Evolutionary conservation across 345 rosid species (phyloP).

Genomic region (Combretum micranthum): DNA sequence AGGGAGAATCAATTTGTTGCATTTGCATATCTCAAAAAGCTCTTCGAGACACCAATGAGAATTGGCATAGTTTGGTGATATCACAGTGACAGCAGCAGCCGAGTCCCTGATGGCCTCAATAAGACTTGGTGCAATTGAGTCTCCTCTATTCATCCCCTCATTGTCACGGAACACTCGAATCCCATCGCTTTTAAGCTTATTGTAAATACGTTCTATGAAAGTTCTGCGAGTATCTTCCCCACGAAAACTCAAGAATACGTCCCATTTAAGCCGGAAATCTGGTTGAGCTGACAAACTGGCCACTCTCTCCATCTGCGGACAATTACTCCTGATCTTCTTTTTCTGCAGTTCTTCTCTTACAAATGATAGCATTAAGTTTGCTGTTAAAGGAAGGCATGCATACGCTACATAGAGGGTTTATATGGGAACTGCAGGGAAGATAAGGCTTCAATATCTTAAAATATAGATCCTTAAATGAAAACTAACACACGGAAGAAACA

Average conservation of each 20-base stretch:
- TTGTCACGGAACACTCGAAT: conserved; percentile 17
- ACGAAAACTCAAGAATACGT: conserved; percentile 30
- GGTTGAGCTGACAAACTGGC: not conserved
- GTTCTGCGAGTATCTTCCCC: conserved; percentile 20
- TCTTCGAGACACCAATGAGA: conserved; percentile 28
- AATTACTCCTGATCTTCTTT: too few relatives aligned
- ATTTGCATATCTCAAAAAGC: too few relatives aligned
- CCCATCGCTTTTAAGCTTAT: conserved; percentile 3
- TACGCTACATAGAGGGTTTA: too few relatives aligned
- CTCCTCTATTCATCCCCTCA: conserved; percentile 13
- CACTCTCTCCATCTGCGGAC: not conserved
- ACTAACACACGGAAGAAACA: too few relatives aligned
- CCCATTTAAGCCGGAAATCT: conserved; percentile 16
- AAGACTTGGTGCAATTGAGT: conserved; percentile 9
- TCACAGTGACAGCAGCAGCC: conserved; percentile 11
- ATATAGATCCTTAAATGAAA: too few relatives aligned
- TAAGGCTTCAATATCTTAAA: too few relatives aligned
- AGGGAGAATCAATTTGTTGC: too few relatives aligned
- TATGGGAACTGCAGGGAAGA: too few relatives aligned
- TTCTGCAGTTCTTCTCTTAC: too few relatives aligned
- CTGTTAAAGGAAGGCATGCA: too few relatives aligned
- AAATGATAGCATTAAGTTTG: too few relatives aligned
- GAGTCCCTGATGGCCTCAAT: conserved; percentile 21
- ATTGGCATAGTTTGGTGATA: conserved; percentile 17
- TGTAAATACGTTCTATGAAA: conserved; percentile 17